phyloP scores from a whole-genome alignment of 163 green algal genomes.

The Coccomyxa subellipsoidea region DNA sequence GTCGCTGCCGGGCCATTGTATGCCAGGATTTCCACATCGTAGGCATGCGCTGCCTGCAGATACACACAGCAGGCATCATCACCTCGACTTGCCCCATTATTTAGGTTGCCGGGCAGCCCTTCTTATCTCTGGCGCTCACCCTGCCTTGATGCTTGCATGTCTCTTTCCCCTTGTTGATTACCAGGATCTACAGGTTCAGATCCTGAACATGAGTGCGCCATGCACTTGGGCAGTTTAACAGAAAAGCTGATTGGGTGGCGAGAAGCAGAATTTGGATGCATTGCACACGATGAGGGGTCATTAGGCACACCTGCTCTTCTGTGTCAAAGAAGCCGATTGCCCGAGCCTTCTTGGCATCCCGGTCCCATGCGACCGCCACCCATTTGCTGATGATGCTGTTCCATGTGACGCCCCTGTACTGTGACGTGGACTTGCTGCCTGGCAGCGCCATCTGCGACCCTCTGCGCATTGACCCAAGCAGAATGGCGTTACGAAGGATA shows the following conservation, averaged over 20 bases:
- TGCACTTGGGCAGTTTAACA: too few relatives aligned
- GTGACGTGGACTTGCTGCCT: slow-evolving; percentile 37
- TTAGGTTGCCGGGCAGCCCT: too few relatives aligned
- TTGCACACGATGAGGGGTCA: not conserved
- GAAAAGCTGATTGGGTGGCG: not conserved
- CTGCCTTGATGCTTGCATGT: too few relatives aligned
- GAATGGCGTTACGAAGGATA: too few relatives aligned
- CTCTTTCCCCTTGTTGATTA: too few relatives aligned
- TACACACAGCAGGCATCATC: not conserved
- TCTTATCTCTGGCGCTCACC: too few relatives aligned
- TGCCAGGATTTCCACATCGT: not conserved
- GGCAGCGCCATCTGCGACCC: not conserved
- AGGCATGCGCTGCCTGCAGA: not conserved
- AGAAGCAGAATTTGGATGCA: not conserved
- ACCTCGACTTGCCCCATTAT: too few relatives aligned
- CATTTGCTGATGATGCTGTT: slow-evolving; percentile 67
- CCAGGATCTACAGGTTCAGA: too few relatives aligned
- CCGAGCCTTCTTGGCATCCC: not conserved
- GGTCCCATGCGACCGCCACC: slow-evolving; percentile 43
- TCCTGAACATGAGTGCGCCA: too few relatives aligned
- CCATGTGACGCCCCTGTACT: slow-evolving; percentile 73
- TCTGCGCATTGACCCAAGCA: not conserved
- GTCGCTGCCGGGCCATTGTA: not conserved
- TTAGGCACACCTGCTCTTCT: not conserved
- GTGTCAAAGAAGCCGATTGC: not conserved